Evolutionary conservation across 2,329 filamentous ascomycete genomes (phyloP).

Genomic region (Pseudogymnoascus sp.): DNA sequence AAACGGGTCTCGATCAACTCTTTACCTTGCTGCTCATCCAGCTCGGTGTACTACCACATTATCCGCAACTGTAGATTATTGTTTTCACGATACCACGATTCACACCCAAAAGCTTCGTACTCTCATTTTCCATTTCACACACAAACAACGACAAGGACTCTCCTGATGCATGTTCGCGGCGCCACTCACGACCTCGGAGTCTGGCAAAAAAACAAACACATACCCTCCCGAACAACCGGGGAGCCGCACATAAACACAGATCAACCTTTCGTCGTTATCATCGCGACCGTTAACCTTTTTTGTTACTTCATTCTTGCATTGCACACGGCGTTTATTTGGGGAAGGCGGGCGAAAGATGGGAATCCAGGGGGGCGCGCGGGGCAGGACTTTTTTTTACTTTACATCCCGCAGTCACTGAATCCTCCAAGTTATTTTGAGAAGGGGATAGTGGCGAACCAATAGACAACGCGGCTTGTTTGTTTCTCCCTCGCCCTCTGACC

Average conservation of each 20-base stretch:
- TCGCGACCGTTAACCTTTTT: constrained; percentile 14
- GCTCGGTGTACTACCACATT: constrained; percentile 18
- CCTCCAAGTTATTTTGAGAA: neutral
- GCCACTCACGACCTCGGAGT: constrained; percentile 19
- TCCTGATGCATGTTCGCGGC: neutral
- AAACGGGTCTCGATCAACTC: constrained; percentile 7
- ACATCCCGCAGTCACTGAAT: neutral
- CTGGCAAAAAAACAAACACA: constrained; percentile 17
- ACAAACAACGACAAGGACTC: neutral
- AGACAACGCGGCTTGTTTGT: neutral
- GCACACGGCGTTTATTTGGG: neutral
- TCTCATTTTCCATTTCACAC: neutral
- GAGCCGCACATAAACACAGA: neutral
- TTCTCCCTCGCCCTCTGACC: neutral
- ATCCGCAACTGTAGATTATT: constrained; percentile 28
- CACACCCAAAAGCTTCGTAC: constrained; percentile 17
- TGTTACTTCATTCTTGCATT: neutral
- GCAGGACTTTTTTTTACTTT: neutral
- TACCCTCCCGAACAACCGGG: constrained; percentile 11
- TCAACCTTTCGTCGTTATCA: neutral
- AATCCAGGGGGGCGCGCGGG: neutral
- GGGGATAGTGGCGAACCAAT: neutral
- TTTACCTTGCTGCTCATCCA: constrained; percentile 3
- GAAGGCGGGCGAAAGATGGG: neutral
- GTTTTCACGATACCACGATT: constrained; percentile 44